phyloP scores from a whole-genome alignment of 352 stramenopile genomes.

The Pythium insidiosum region DNA sequence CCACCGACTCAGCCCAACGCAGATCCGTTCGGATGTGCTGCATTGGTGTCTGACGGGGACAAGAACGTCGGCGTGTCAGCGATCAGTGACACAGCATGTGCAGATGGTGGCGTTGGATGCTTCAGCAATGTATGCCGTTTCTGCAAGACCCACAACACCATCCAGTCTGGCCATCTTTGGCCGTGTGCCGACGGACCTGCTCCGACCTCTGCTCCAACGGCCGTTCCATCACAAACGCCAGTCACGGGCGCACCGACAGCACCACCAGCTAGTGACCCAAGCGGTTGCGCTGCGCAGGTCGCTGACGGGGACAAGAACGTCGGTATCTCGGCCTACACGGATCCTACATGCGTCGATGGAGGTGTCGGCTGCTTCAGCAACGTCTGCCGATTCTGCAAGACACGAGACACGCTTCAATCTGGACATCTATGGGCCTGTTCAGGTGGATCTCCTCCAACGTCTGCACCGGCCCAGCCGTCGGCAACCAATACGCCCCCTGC shows the following conservation, averaged over 20 bases:
- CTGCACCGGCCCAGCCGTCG: background rate
- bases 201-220: background rate
- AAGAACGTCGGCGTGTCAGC: conserved; percentile 1
- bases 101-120: conserved; percentile 3
- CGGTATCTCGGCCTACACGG: conserved; percentile 1
- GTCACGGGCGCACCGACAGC: no score
- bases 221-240: no score
- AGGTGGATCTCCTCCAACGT: background rate
- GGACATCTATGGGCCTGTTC: conserved; percentile 1
- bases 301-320: conserved; percentile 5
- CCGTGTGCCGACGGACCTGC: no score
- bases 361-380: conserved; percentile 13
- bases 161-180: no score
- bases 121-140: conserved; percentile 4
- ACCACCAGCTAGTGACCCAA: background rate
- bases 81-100: conserved; percentile 2
- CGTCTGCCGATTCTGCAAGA: conserved; percentile 12
- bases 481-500: background rate
- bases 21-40: background rate
- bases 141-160: no score
- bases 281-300: conserved; percentile 1
- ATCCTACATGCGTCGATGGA: conserved; percentile 5
- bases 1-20: background rate
- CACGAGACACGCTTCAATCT: conserved; percentile 3
- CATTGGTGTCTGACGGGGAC: background rate